These are phyloP conservation scores for Fusarium chlamydosporum DNA, from an alignment of 2,329 filamentous ascomycete genomes.

Conservation along the genomic window DNA sequence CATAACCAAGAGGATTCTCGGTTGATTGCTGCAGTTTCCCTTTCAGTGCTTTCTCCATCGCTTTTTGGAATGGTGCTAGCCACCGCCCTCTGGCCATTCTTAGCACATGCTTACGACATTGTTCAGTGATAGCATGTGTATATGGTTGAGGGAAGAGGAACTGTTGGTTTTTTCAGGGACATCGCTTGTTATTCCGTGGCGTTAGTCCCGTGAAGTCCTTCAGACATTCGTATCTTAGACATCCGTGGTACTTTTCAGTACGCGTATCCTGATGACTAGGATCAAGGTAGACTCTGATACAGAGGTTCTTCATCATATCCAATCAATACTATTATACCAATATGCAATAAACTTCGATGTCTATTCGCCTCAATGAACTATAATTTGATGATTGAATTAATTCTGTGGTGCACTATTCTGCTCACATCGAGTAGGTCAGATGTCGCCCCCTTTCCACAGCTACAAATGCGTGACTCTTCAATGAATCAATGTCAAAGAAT, in stretches of 20 bases:
- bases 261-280: background rate
- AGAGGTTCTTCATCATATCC: background rate
- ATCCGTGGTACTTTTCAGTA: background rate
- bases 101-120: conserved; percentile 70
- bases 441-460: background rate
- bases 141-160: conserved; percentile 75
- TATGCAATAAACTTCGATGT: background rate
- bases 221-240: conserved; percentile 40
- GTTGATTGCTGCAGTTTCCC: conserved; percentile 46
- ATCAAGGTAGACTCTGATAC: background rate
- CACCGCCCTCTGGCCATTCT: conserved; percentile 74
- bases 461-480: background rate
- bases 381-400: background rate
- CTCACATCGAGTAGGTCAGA: background rate
- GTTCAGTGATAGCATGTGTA: conserved; percentile 73
- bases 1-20: conserved; percentile 72
- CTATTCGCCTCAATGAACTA: background rate
- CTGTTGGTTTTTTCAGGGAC: conserved; percentile 51
- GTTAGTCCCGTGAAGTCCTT: conserved; percentile 50
- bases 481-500: background rate
- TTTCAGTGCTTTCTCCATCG: background rate
- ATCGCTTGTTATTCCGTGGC: conserved; percentile 44
- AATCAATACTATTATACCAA: background rate
- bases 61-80: background rate
- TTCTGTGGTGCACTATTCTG: background rate